Evolutionary conservation across 331 rosid species (phyloP).

Genomic region (Quercus lobata): DNA sequence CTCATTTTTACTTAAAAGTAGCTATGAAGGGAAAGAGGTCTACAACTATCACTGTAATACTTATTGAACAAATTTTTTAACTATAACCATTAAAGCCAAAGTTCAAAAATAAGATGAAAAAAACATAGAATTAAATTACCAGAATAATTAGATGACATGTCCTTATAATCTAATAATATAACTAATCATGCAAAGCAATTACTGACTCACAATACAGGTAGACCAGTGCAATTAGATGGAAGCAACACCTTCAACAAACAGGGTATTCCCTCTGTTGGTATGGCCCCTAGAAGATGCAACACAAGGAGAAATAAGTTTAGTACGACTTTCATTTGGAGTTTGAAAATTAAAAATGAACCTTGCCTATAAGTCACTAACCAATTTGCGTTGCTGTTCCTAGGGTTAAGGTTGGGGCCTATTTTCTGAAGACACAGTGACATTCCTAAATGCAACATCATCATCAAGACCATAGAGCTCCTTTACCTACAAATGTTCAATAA

Average conservation of each 20-base stretch:
- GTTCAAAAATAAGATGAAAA: neutral
- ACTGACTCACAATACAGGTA: constrained; percentile 69
- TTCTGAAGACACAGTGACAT: constrained; percentile 60
- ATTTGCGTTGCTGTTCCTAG: constrained; percentile 91
- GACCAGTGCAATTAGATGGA: constrained; percentile 73
- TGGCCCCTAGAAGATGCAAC: constrained; percentile 56
- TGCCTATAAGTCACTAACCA: constrained; percentile 50
- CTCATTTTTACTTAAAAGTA: neutral
- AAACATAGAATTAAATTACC: no score
- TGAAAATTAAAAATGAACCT: neutral
- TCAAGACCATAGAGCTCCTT: constrained; percentile 86
- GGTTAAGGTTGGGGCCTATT: constrained; percentile 72
- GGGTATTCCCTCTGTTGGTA: constrained; percentile 93
- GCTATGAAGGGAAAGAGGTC: neutral
- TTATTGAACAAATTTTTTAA: no score
- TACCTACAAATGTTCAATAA: constrained; percentile 45
- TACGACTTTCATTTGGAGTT: constrained; percentile 1
- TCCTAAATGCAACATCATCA: constrained; percentile 67
- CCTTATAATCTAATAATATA: neutral
- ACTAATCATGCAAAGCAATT: neutral
- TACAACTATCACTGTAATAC: neutral
- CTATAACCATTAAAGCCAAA: neutral
- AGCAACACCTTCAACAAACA: constrained; percentile 86
- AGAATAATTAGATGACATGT: neutral
- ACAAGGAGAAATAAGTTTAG: constrained; percentile 7